These are phyloP conservation scores for Colletotrichum sp. DNA, from an alignment of 2,329 filamentous ascomycete genomes.

Conservation along the genomic window DNA sequence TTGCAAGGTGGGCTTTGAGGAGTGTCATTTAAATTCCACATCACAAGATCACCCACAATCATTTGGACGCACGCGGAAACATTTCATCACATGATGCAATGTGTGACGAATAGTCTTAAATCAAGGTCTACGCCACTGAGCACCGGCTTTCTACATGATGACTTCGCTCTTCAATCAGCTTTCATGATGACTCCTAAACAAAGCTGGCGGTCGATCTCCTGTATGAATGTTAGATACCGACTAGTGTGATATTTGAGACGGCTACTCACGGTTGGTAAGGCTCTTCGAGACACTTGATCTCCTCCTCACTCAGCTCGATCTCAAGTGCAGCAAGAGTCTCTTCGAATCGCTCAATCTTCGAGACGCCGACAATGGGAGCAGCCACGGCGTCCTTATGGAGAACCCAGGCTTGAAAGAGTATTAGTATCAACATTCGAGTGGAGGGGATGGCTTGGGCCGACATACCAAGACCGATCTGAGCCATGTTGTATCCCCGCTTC, in stretches of 20 bases:
- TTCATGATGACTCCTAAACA: neutral
- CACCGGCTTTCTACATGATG: neutral
- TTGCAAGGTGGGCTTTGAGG: neutral
- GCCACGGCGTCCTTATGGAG: neutral
- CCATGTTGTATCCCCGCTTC: neutral
- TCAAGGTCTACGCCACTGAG: neutral
- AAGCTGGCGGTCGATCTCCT: neutral
- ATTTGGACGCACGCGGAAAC: fast-evolving
- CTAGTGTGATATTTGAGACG: neutral
- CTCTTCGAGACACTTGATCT: neutral
- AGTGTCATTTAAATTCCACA: too few relatives aligned
- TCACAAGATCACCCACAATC: neutral
- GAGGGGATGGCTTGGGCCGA: neutral
- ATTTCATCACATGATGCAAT: neutral
- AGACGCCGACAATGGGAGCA: neutral
- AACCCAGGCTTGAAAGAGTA: neutral
- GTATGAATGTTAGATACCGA: neutral
- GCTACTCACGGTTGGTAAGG: neutral
- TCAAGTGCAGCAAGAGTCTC: neutral
- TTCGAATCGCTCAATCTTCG: neutral
- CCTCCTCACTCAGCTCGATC: neutral
- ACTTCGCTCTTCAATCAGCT: neutral
- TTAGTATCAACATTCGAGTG: neutral
- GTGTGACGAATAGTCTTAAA: neutral
- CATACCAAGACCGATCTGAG: neutral